phyloP scores from a whole-genome alignment of 2,329 filamentous ascomycete species.

The Ascochyta lentis region DNA sequence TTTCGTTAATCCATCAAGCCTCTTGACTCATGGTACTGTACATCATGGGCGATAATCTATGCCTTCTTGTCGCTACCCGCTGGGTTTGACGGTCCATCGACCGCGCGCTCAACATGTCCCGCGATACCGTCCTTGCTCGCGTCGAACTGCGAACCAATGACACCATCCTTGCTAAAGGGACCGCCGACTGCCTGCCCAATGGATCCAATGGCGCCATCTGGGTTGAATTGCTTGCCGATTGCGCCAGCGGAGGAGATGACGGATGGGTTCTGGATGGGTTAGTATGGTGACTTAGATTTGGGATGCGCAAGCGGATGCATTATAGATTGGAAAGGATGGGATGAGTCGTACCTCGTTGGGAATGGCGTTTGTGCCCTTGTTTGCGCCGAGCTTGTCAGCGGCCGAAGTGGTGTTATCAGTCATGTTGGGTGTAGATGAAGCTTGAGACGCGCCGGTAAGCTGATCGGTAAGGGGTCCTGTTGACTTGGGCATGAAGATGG shows the following conservation, averaged over 20 bases:
- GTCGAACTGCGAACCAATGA: slow-evolving; percentile 63
- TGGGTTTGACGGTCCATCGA: slow-evolving; percentile 51
- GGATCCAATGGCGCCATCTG: slow-evolving; percentile 59
- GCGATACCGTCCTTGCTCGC: slow-evolving; percentile 61
- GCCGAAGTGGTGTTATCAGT: slow-evolving; percentile 30
- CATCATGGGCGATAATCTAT: neutral
- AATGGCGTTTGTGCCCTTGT: slow-evolving; percentile 41
- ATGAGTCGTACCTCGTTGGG: slow-evolving; percentile 27
- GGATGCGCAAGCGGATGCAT: too few species aligned
- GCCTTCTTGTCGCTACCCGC: slow-evolving; percentile 36
- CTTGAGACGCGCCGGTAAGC: slow-evolving; percentile 21
- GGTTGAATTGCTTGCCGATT: slow-evolving; percentile 63
- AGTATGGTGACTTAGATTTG: neutral
- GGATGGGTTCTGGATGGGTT: slow-evolving; percentile 35
- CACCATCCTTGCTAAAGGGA: slow-evolving; percentile 55
- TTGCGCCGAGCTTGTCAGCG: slow-evolving; percentile 38
- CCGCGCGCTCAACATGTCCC: slow-evolving; percentile 59
- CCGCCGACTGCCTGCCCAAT: slow-evolving; percentile 58
- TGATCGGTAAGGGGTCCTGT: slow-evolving; percentile 31
- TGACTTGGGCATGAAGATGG: slow-evolving; percentile 28
- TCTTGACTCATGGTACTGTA: slow-evolving; percentile 4
- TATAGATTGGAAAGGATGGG: neutral
- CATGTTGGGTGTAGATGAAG: slow-evolving; percentile 23
- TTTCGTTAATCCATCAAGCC: neutral
- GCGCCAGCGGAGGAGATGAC: slow-evolving; percentile 58